Conservation (phyloP, 108 stramenopile species). For the Nitzschia palea region DNA sequence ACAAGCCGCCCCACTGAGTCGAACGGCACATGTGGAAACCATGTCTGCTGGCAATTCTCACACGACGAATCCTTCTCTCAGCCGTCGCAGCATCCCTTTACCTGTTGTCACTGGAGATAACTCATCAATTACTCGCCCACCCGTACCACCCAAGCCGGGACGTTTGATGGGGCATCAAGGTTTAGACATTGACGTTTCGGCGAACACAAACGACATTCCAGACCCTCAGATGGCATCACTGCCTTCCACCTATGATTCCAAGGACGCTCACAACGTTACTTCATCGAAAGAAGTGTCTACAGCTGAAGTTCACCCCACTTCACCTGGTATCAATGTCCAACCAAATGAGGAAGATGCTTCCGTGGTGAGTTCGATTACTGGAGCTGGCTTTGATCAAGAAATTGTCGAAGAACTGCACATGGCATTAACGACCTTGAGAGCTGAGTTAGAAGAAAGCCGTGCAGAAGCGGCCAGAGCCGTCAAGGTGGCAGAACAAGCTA, state of each 20-base stretch:
- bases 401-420: constrained; percentile 87
- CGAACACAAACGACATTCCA: not conserved
- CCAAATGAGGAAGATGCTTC: constrained; percentile 45
- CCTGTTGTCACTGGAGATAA: constrained; percentile 23
- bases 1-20: not conserved
- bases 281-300: constrained; percentile 2
- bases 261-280: not conserved
- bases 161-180: not conserved
- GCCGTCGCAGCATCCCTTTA: constrained; percentile 19
- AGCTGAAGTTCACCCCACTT: constrained; percentile 7
- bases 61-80: constrained; percentile 19
- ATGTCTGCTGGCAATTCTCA: constrained; percentile 12
- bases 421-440: constrained; percentile 67
- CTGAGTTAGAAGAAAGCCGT: constrained; percentile 81
- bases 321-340: not conserved
- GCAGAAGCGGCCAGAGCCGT: constrained; percentile 88
- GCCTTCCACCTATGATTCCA: constrained; percentile 5
- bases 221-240: constrained; percentile 12
- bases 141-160: not conserved
- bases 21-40: not conserved
- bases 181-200: not conserved
- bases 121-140: not conserved
- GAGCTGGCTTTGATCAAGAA: constrained; percentile 85
- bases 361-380: constrained; percentile 81
- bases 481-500: constrained; percentile 91